Evolutionary conservation across 352 stramenopile species (phyloP).

Genomic region (Globisporangium middletonii): DNA sequence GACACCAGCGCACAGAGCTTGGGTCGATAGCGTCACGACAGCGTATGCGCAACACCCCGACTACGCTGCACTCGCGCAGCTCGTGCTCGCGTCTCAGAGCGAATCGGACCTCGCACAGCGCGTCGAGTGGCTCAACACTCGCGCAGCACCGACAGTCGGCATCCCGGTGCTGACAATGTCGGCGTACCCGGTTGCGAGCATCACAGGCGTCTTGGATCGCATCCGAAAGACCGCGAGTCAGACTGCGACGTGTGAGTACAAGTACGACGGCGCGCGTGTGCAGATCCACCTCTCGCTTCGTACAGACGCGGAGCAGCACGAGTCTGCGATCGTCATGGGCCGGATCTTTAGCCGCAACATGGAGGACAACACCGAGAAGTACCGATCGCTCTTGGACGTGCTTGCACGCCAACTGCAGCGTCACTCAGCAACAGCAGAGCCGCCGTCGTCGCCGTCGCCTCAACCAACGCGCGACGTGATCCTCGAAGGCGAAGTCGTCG

Average conservation of each 20-base stretch:
- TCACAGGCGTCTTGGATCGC: conserved; percentile 41
- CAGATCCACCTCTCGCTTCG: conserved; percentile 53
- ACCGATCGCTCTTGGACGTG: conserved; percentile 45
- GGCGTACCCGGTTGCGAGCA: conserved; percentile 60
- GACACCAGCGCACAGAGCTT: conserved; percentile 21
- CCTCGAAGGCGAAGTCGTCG: conserved; percentile 74
- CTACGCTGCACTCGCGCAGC: conserved; percentile 39
- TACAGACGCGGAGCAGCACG: not conserved
- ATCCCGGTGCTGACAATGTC: conserved; percentile 77
- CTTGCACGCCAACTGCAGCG: conserved; percentile 23
- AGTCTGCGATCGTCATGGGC: not conserved
- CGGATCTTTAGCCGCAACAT: conserved; percentile 83
- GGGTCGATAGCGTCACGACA: conserved; percentile 54
- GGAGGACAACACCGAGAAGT: conserved; percentile 70
- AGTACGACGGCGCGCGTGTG: conserved; percentile 79
- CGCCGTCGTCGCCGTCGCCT: not conserved
- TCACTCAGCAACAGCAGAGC: not conserved
- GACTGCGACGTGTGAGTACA: conserved; percentile 69
- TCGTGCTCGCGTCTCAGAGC: conserved; percentile 29
- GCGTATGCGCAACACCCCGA: conserved; percentile 70
- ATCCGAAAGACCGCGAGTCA: conserved; percentile 28
- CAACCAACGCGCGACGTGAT: conserved; percentile 28
- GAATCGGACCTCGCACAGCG: conserved; percentile 18
- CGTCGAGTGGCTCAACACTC: conserved; percentile 22
- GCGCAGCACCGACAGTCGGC: conserved; percentile 36